These are phyloP conservation scores for Plasmodium vivax DNA, from an alignment of 169 alveolate genomes.

Conservation along the genomic window DNA sequence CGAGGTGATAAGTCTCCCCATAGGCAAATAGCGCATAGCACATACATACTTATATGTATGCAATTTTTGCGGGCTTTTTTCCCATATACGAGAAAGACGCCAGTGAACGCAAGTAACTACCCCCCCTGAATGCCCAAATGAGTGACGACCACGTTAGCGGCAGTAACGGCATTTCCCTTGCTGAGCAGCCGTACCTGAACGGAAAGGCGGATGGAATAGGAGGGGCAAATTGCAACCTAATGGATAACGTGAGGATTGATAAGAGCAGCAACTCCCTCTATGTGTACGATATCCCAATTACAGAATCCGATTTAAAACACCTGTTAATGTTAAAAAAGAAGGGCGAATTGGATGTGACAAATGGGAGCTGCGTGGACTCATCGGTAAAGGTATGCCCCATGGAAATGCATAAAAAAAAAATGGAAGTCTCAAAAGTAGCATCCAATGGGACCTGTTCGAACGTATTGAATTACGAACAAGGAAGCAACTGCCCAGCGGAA, in stretches of 20 bases:
- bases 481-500: background rate
- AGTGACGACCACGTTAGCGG: background rate
- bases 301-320: slow-evolving; percentile 36
- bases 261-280: slow-evolving; percentile 14
- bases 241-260: slow-evolving; percentile 36
- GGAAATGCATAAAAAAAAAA: background rate
- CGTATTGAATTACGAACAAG: background rate
- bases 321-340: slow-evolving; percentile 14
- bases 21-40: background rate
- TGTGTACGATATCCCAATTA: slow-evolving; percentile 22
- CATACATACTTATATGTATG: background rate
- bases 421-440: background rate
- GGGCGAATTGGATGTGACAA: background rate
- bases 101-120: background rate
- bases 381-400: background rate
- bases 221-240: background rate
- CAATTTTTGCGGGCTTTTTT: background rate
- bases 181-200: background rate
- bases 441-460: background rate
- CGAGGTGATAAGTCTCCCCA: background rate
- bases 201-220: background rate
- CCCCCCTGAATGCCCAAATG: background rate
- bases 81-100: background rate
- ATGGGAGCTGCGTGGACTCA: background rate
- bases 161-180: background rate